Evolutionary conservation across 768 basidiomycete species (phyloP), one percentile per base, ranked within the genome.

Genomic region (Pholiota conissans): DNA sequence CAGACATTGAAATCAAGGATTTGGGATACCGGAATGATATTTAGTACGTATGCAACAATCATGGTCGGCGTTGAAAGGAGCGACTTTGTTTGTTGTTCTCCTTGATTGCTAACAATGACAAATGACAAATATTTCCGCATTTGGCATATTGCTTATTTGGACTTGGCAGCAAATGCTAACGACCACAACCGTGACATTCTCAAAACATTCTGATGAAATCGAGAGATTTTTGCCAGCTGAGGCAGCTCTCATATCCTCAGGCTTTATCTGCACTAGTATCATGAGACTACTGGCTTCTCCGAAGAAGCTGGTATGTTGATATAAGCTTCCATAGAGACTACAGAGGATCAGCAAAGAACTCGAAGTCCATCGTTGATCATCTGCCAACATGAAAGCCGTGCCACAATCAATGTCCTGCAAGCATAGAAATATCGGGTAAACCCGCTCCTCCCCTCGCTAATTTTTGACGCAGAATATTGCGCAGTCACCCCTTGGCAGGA

Each of bases 1-100:
- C 87, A 55, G 84, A 81, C 24, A 83, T 79, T 35, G 73, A 69
- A 76, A n/a, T n/a, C n/a, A n/a, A n/a, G n/a, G n/a, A n/a, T n/a
- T n/a, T n/a, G n/a, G n/a, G n/a, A n/a, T n/a, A n/a, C n/a, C n/a
- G n/a, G n/a, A n/a, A n/a, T n/a, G n/a, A n/a, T n/a, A n/a, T n/a
- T n/a, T n/a, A n/a, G n/a, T n/a, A n/a, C n/a, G n/a, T n/a, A n/a
- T n/a, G n/a, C n/a, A n/a, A n/a, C n/a, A n/a, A n/a, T n/a, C n/a
- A n/a, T n/a, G n/a, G n/a, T n/a, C n/a, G n/a, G n/a, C n/a, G n/a
- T n/a, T n/a, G n/a, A n/a, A n/a, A n/a, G n/a, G n/a, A n/a, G n/a
- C 20, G 37, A 6, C 37, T 3, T 39, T n/a, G 37, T 18, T 39
- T 39, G 37, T 18, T n/a, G 46, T 24, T 29, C 18, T 2, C 47